phyloP scores from a whole-genome alignment of 106 monocot genomes.

The Iris macrosiphon region DNA sequence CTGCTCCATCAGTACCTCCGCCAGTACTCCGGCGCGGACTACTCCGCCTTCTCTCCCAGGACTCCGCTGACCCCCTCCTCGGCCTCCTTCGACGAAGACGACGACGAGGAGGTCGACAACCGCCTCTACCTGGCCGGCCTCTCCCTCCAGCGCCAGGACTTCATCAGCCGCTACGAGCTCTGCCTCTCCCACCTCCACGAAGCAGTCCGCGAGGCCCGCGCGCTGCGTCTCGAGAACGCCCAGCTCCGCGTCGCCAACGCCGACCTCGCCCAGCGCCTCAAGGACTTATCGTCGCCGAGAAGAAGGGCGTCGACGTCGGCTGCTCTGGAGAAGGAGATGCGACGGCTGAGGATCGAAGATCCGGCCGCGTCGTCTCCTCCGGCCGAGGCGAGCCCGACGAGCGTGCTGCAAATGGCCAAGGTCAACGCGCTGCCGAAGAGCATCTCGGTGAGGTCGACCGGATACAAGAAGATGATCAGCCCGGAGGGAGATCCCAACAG shows the following conservation, averaged over 20 bases:
- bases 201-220: constrained; percentile 44
- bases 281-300: constrained; percentile 6
- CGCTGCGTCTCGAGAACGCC: constrained; percentile 61
- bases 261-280: constrained; percentile 47
- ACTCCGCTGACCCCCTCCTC: constrained; percentile 21
- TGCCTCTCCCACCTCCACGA: constrained; percentile 75
- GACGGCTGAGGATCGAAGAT: constrained; percentile 24
- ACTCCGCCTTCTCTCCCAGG: constrained; percentile 20
- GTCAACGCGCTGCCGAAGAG: constrained; percentile 60
- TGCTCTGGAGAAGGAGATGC: constrained; percentile 35
- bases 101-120: constrained; percentile 17
- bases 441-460: constrained; percentile 78
- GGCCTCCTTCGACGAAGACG: constrained; percentile 24
- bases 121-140: constrained; percentile 57
- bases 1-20: constrained; percentile 10
- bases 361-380: no score
- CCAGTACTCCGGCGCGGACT: constrained; percentile 21
- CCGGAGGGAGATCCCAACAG: constrained; percentile 6
- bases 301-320: background rate
- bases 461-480: constrained; percentile 49
- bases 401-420: constrained; percentile 22
- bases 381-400: constrained; percentile 38
- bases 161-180: constrained; percentile 50
- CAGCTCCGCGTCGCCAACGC: constrained; percentile 59
- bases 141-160: constrained; percentile 55